A percentile compares a stretch with the other conserved stretches of the same genome.
Conservation (phyloP, 768 basidiomycete genomes). For the Lyophyllum semitale region DNA sequence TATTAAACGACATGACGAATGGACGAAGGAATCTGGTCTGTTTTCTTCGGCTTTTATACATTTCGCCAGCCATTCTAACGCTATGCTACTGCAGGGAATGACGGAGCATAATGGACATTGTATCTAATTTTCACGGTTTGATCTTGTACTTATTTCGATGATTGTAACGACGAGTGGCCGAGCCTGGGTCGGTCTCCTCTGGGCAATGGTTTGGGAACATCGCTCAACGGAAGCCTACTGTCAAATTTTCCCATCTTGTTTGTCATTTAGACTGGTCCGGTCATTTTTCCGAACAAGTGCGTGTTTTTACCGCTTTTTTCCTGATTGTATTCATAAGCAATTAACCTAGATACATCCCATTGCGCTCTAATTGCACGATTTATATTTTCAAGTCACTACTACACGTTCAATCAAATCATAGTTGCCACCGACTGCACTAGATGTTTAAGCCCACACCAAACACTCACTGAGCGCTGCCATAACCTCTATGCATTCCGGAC, state of each 20-base stretch:
- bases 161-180: neutral
- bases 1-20: conserved; percentile 80
- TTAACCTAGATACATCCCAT: neutral
- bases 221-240: neutral
- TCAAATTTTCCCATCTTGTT: neutral
- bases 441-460: too few relatives aligned
- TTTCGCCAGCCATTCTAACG: neutral
- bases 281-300: neutral
- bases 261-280: neutral
- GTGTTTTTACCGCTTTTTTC: neutral
- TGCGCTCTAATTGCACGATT: neutral
- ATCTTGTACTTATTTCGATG: conserved; percentile 2
- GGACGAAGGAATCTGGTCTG: conserved; percentile 84
- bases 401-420: neutral
- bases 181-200: neutral
- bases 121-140: conserved; percentile 1
- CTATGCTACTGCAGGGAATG: conserved; percentile 8
- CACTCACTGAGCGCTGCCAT: too few relatives aligned
- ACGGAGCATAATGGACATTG: conserved; percentile 14
- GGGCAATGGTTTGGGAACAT: neutral
- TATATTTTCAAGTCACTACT: neutral
- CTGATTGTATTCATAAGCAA: neutral
- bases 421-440: too few relatives aligned
- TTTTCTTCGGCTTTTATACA: conserved; percentile 1
- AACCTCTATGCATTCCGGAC: neutral